Base-by-base conservation (phyloP, 257 asterid genomes). In the Parsonsia alboflavescens region DNA sequence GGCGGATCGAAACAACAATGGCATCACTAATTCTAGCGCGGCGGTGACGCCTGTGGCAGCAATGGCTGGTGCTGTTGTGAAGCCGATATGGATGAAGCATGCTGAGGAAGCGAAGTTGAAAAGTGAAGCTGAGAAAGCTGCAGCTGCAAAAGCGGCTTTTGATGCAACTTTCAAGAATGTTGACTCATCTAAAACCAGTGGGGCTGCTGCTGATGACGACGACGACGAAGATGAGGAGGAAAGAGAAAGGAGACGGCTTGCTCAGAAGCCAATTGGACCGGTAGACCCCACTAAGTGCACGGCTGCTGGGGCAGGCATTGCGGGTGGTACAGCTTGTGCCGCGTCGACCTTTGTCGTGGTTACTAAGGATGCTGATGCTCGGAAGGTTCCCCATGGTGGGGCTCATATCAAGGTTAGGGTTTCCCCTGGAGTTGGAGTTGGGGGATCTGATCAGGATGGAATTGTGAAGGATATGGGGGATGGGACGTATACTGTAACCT, bases 121-220 rank as follows among this genome's bases (percentile, higher is more conserved):
- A 81, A 90, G 89, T 84, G 96, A 92, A 85, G 98, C 98, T 53
- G 97, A 94, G 83, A 92, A 90, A 84, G 83, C 86, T 58, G 99
- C 99, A 24, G 98, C 97, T 28, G 99, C 99, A 21, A 94, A 94
- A 85, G 99, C 99, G 46, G 99, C 99, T 22, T 94, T 94, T 72
- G 99, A 94, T 68, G 99, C 99, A 65, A 94, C 99, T 36, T 94
- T 94, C 82, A 92, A 87, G 68, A 88, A 83, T 69, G 69, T 82
- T 53, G 83, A 79, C 12, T 56, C 86, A 39, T 79, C 83, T 4
- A 62, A 59, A 74, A 48, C 73, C 7, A 19, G 74, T 0, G 70
- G 66, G 33, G 62, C 80, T 49, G 84, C 76, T 7, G 22, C 75
- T 9, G 56, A 79, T 10, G 80, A 88, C 52, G 80, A 85, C 24